phyloP scores from a whole-genome alignment of 371 early-diverging fungal genomes.

The Lichtheimia ornata region DNA sequence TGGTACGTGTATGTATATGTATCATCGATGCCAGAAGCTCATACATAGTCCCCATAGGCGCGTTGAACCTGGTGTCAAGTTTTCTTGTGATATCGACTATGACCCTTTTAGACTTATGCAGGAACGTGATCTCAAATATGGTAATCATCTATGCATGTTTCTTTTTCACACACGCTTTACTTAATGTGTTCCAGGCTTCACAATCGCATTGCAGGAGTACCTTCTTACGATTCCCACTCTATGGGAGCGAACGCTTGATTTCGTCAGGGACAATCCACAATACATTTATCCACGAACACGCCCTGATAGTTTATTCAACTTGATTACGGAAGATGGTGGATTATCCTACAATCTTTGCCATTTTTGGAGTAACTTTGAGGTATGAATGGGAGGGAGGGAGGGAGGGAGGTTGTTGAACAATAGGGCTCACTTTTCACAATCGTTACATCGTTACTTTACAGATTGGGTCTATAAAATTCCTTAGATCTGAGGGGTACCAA shows the following conservation, averaged over 20 bases:
- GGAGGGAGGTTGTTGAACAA: no score
- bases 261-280: constrained; percentile 51
- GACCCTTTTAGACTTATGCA: constrained; percentile 89
- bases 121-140: constrained; percentile 83
- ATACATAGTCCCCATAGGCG: constrained; percentile 78
- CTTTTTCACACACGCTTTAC: not conserved
- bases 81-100: constrained; percentile 84
- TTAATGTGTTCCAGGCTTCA: constrained; percentile 45
- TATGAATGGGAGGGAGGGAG: not conserved
- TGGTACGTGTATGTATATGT: constrained; percentile 63
- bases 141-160: constrained; percentile 18
- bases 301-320: constrained; percentile 35
- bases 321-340: constrained; percentile 42
- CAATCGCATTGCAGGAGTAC: constrained; percentile 80
- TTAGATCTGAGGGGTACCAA: constrained; percentile 68
- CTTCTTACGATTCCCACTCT: constrained; percentile 82
- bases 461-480: constrained; percentile 74
- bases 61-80: constrained; percentile 90
- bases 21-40: constrained; percentile 68
- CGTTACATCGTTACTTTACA: constrained; percentile 2
- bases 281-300: constrained; percentile 46
- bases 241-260: constrained; percentile 71
- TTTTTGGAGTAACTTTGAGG: constrained; percentile 66
- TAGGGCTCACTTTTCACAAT: not conserved
- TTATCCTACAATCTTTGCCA: constrained; percentile 65